phyloP scores from a whole-genome alignment of 371 early-diverging fungal species.

The Polyrhizophydium stewartii region DNA sequence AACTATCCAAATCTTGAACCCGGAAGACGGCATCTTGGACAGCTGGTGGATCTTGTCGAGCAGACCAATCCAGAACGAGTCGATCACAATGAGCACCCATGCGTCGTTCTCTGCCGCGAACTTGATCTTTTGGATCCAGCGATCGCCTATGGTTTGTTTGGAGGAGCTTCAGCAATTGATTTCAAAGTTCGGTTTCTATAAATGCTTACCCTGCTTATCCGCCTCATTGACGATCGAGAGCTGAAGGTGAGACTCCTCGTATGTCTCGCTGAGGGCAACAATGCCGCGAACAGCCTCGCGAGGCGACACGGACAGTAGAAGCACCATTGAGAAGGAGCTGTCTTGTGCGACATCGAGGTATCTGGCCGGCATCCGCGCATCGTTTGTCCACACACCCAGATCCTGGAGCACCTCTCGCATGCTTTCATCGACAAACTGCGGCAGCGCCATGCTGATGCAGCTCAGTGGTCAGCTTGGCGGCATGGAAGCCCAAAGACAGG shows the following conservation, averaged over 20 bases:
- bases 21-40: background rate
- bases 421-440: background rate
- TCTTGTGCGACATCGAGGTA: background rate
- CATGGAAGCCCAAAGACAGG: no score
- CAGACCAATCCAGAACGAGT: conserved; percentile 1
- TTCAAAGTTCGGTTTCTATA: background rate
- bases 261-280: background rate
- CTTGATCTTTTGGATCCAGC: conserved; percentile 3
- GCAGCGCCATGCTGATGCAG: background rate
- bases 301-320: background rate
- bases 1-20: conserved; percentile 7
- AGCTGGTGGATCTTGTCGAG: background rate
- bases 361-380: background rate
- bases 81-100: conserved; percentile 9
- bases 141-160: no score
- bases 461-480: background rate
- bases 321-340: background rate
- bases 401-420: background rate
- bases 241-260: conserved; percentile 4
- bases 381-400: background rate
- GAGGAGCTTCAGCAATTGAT: no score
- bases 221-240: conserved; percentile 2
- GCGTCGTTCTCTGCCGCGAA: conserved; percentile 8
- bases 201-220: conserved; percentile 10
- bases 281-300: background rate